Evolutionary conservation across 1,284 basidiomycete species (phyloP).

Genomic region (Cryptococcus jaspeensis): DNA sequence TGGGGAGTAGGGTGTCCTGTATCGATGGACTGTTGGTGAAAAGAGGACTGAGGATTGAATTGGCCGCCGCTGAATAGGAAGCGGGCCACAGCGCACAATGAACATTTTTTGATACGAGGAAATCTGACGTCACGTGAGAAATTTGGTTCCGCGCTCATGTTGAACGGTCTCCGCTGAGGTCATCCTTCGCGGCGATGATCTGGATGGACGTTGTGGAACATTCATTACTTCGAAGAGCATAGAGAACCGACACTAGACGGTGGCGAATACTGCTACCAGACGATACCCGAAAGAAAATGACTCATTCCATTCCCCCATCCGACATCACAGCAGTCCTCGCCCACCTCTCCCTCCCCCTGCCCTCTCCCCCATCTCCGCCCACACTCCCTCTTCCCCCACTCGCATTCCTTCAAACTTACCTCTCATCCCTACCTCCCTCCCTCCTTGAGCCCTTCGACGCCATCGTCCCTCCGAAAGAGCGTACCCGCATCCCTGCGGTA

Average conservation of each 20-base stretch:
- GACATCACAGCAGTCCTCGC: conserved; percentile 25
- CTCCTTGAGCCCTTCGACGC: conserved; percentile 26
- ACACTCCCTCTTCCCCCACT: conserved; percentile 28
- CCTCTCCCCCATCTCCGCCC: neutral
- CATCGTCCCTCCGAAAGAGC: conserved; percentile 33
- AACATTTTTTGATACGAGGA: conserved; percentile 6
- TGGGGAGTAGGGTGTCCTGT: too few relatives aligned
- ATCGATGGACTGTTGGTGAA: neutral
- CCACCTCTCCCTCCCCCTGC: conserved; percentile 27
- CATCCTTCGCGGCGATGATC: too few relatives aligned
- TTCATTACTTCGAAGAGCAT: too few relatives aligned
- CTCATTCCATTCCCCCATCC: conserved; percentile 20
- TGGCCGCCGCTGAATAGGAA: neutral
- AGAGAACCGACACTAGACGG: too few relatives aligned
- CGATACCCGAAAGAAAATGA: neutral
- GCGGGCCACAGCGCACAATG: neutral
- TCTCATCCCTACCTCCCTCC: conserved; percentile 26
- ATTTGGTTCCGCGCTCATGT: conserved; percentile 16
- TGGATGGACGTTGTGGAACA: too few relatives aligned
- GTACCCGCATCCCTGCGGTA: conserved; percentile 33
- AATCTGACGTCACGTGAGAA: conserved; percentile 23
- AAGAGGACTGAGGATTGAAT: conserved; percentile 1
- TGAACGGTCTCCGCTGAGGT: too few relatives aligned
- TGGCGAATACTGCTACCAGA: too few relatives aligned
- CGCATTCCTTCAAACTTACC: conserved; percentile 28